Conservation (phyloP, 2,329 filamentous ascomycete genomes). For the Penicillium sp. region DNA sequence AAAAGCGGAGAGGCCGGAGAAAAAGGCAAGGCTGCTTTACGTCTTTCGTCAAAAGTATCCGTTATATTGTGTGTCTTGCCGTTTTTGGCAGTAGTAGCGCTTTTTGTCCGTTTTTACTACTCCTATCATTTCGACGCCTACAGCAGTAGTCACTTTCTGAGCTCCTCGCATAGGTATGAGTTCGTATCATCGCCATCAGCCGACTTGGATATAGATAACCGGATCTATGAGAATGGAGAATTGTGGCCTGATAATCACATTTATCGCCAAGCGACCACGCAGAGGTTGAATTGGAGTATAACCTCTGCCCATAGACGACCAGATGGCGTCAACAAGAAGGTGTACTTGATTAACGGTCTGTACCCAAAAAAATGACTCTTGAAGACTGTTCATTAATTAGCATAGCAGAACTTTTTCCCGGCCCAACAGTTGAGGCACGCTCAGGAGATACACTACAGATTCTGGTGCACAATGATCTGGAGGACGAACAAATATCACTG, state of each 20-base stretch:
- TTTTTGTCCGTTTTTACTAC: not conserved
- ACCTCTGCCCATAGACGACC: conserved; percentile 37
- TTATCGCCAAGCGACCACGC: conserved; percentile 30
- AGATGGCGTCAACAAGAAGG: conserved; percentile 49
- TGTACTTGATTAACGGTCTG: conserved; percentile 50
- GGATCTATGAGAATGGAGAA: conserved; percentile 12
- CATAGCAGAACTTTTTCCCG: conserved; percentile 40
- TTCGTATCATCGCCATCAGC: not conserved
- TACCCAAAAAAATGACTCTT: not conserved
- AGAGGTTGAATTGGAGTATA: conserved; percentile 41
- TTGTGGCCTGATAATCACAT: conserved; percentile 45
- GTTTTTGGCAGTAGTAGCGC: not conserved
- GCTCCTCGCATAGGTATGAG: not conserved
- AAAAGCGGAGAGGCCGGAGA: not conserved
- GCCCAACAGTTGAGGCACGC: conserved; percentile 48
- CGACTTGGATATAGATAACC: not conserved
- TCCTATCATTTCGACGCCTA: not conserved
- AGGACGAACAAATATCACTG: conserved; percentile 37
- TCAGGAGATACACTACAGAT: conserved; percentile 46
- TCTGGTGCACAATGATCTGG: conserved; percentile 39
- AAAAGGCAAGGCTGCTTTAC: not conserved
- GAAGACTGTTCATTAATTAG: not conserved
- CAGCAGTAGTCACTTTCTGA: not conserved
- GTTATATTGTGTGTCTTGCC: not conserved
- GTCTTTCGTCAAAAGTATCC: not conserved